Conservation (phyloP, 2,329 filamentous ascomycete genomes). For the Talaromyces marneffei region DNA sequence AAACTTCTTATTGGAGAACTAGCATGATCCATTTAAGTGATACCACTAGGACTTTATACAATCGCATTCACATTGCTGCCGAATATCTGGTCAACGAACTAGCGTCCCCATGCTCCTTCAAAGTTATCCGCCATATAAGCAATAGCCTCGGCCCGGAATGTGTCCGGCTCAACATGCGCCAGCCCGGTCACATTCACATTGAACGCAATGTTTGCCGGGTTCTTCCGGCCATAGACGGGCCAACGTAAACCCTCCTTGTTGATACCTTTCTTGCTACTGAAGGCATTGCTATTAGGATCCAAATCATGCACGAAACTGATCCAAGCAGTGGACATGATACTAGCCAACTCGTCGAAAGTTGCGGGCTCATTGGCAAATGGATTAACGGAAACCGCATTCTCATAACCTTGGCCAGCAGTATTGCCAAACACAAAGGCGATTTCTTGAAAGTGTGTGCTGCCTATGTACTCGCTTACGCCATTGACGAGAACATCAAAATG, state of each 20-base stretch:
- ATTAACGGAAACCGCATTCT: not conserved
- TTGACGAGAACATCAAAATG: slow-evolving; percentile 13
- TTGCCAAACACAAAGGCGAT: slow-evolving; percentile 11
- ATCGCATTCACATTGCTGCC: not conserved
- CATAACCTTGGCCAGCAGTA: slow-evolving; percentile 6
- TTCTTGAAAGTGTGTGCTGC: slow-evolving; percentile 7
- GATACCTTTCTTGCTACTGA: slow-evolving; percentile 1
- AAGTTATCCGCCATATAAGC: slow-evolving; percentile 11
- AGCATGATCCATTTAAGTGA: not conserved
- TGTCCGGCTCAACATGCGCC: slow-evolving; percentile 5
- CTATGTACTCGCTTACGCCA: not conserved
- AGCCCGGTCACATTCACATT: slow-evolving; percentile 8
- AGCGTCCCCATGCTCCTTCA: not conserved
- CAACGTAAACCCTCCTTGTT: slow-evolving; percentile 7
- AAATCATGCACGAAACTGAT: slow-evolving; percentile 12
- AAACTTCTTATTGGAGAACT: slow-evolving; percentile 36
- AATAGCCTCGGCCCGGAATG: slow-evolving; percentile 4
- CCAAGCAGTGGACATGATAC: slow-evolving; percentile 10
- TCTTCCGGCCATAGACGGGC: slow-evolving; percentile 3
- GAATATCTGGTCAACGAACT: not conserved
- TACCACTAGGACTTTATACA: not conserved
- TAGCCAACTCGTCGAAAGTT: slow-evolving; percentile 5
- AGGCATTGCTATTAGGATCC: slow-evolving; percentile 12
- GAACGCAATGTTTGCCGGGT: slow-evolving; percentile 7
- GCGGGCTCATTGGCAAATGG: slow-evolving; percentile 10